Conservation (phyloP, 768 basidiomycete genomes). For the Gloeophyllum trabeum region DNA sequence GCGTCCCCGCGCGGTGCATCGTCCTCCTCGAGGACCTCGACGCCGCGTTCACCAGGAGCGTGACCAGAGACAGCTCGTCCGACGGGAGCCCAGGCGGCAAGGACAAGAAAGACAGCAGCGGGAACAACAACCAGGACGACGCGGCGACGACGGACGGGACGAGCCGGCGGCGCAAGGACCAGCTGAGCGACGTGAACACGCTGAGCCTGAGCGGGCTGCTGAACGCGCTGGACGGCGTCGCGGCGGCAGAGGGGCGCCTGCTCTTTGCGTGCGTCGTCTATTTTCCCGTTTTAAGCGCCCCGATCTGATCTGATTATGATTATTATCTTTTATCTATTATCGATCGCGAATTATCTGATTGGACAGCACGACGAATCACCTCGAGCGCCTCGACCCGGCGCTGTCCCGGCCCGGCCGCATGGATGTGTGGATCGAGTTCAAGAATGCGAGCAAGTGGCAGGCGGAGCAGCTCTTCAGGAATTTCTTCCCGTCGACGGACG, state of each 20-base stretch:
- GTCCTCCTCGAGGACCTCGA: constrained; percentile 87
- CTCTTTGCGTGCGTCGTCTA: constrained; percentile 87
- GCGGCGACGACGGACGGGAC: constrained; percentile 21
- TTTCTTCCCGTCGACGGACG: constrained; percentile 68
- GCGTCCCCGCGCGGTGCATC: constrained; percentile 76
- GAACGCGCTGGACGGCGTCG: constrained; percentile 81
- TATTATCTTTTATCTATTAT: constrained; percentile 2
- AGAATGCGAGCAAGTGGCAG: constrained; percentile 76
- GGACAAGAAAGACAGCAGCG: constrained; percentile 20
- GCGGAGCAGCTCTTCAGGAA: constrained; percentile 82
- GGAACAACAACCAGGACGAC: constrained; percentile 22
- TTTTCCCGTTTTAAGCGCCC: too few species aligned
- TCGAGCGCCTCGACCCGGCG: constrained; percentile 85
- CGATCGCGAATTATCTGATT: neutral
- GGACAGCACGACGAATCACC: constrained; percentile 75
- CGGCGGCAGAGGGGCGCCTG: constrained; percentile 78
- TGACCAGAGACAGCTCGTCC: constrained; percentile 47
- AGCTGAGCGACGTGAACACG: constrained; percentile 69
- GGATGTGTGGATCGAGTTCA: constrained; percentile 92
- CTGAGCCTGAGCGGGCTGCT: constrained; percentile 72
- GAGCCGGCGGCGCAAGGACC: constrained; percentile 37
- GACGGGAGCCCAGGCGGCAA: constrained; percentile 30
- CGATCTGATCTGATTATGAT: too few species aligned
- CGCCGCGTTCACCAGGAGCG: constrained; percentile 76
- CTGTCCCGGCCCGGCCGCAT: constrained; percentile 86